Evolutionary conservation across 495 filamentous ascomycete species (phyloP).

Genomic region (Echria macrotheca): DNA sequence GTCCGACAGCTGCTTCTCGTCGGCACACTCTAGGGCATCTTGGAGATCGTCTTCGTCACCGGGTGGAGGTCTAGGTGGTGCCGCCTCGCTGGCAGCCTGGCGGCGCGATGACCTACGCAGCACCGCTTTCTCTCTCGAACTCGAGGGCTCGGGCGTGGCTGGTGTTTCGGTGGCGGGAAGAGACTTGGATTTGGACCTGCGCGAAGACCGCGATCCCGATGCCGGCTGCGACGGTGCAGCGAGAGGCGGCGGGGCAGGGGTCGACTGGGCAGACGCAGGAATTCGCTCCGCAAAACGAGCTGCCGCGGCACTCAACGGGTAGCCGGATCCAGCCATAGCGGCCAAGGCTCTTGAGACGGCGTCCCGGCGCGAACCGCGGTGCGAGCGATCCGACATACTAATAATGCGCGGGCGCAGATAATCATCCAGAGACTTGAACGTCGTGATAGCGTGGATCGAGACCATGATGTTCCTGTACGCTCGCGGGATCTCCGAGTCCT

Average conservation of each 20-base stretch:
- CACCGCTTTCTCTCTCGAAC: constrained; percentile 44
- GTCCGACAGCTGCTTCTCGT: constrained; percentile 78
- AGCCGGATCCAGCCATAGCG: constrained; percentile 73
- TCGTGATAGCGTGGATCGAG: constrained; percentile 96
- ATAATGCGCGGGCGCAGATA: constrained; percentile 94
- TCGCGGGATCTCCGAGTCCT: constrained; percentile 79
- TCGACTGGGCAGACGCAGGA: constrained; percentile 22
- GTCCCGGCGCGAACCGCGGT: constrained; percentile 57
- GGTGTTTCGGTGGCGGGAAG: constrained; percentile 30
- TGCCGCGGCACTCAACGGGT: constrained; percentile 34
- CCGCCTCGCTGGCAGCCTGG: constrained; percentile 41
- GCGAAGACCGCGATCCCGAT: constrained; percentile 35
- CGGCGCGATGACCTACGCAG: constrained; percentile 52
- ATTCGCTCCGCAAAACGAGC: constrained; percentile 42
- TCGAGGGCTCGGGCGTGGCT: constrained; percentile 32
- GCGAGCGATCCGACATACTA: constrained; percentile 73
- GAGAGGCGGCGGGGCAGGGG: constrained; percentile 28
- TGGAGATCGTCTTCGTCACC: constrained; percentile 54
- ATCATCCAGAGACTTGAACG: constrained; percentile 94
- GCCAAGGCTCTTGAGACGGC: constrained; percentile 61
- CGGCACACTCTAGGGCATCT: constrained; percentile 82
- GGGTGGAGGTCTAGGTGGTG: constrained; percentile 45
- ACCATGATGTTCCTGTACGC: constrained; percentile 92
- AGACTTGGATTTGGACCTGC: constrained; percentile 45
- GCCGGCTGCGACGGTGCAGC: constrained; percentile 33